Base-by-base conservation (phyloP, 2,329 filamentous ascomycete species). In the Cladorrhinum sp. region DNA sequence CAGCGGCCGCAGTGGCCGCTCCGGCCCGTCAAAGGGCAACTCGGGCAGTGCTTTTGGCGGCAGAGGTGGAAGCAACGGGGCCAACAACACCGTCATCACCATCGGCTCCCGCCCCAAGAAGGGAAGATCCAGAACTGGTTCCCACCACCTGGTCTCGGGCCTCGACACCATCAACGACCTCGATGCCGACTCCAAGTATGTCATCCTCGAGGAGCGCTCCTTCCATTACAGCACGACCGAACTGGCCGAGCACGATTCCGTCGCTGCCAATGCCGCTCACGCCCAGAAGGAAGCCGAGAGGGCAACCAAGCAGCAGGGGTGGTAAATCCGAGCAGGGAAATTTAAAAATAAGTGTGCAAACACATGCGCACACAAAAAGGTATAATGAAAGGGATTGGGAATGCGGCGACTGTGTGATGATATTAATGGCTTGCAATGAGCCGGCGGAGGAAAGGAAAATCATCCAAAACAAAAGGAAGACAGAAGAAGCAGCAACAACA, bases 61-160 rank as follows among this genome's bases (percentile, higher is more conserved):
- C 6, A 30, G 21, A 10, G 26, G 23, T 23, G 52, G 28, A 20
- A 59, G 24, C 28, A 48, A 9, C 39, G 55, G 50, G 1, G 9
- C 53, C 9, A 58, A 7, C 57, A 59, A 51, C 52, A 30, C 57
- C 26, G 28, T 63, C 57, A 51, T 60, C 4, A 67, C 64, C 18
- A 64, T 67, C 7, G 66, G 66, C 9, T 65, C 66, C 0, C 50
- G 53, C 10, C 59, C 58, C 23, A 62, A 58, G 42, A 61, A 58
- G 49, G 49, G 49, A 18, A 62, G 60, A 51, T 60, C 55, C 55
- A 58, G 55, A 16, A 26, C 39, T 6, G 24, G 55, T 2, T 62
- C 60, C 14, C 54, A 20, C 18, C 33, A 20, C 46, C 20, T 55
- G 52, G 30, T 8, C 3, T 39, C 52, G 2, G 20, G 39, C 30